These are phyloP conservation scores for Neobulgaria alba DNA, from an alignment of 2,329 filamentous ascomycete species.

Conservation along the genomic window DNA sequence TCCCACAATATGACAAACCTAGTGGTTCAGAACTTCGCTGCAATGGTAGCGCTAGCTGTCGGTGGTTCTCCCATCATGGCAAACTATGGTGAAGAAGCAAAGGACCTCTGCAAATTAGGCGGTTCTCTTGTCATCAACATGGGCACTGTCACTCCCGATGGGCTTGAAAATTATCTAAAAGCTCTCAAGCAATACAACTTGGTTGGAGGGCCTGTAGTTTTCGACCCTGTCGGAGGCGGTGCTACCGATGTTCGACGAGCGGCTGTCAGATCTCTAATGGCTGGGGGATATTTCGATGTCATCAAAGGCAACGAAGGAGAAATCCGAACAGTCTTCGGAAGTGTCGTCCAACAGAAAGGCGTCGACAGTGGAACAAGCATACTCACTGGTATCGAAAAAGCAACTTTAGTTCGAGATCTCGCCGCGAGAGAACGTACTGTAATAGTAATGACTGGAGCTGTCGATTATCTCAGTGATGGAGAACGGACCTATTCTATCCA, in stretches of 20 bases:
- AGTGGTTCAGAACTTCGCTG: conserved; percentile 90
- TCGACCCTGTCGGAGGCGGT: conserved; percentile 86
- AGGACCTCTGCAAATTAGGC: conserved; percentile 67
- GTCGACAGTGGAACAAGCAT: conserved; percentile 66
- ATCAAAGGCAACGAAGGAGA: conserved; percentile 95
- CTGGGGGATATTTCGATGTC: conserved; percentile 68
- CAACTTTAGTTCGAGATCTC: conserved; percentile 53
- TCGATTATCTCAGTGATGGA: conserved; percentile 74
- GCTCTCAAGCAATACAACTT: conserved; percentile 77
- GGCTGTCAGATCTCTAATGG: conserved; percentile 63
- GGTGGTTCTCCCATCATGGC: conserved; percentile 94
- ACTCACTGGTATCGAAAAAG: conserved; percentile 45
- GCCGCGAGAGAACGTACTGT: conserved; percentile 62
- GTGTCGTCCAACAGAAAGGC: conserved; percentile 59
- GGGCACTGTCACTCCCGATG: conserved; percentile 78
- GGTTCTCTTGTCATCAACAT: conserved; percentile 87
- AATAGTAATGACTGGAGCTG: conserved; percentile 72
- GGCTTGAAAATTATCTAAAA: conserved; percentile 60
- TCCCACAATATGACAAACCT: conserved; percentile 97
- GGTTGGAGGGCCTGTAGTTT: conserved; percentile 64
- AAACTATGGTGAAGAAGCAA: conserved; percentile 73
- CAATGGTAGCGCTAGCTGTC: conserved; percentile 77
- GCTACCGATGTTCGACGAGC: conserved; percentile 67
- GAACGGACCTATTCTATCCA: conserved; percentile 54
- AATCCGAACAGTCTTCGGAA: conserved; percentile 63